Evolutionary conservation across 1,139 yeast species (phyloP).

Genomic region (Magnusiomyces sp.): DNA sequence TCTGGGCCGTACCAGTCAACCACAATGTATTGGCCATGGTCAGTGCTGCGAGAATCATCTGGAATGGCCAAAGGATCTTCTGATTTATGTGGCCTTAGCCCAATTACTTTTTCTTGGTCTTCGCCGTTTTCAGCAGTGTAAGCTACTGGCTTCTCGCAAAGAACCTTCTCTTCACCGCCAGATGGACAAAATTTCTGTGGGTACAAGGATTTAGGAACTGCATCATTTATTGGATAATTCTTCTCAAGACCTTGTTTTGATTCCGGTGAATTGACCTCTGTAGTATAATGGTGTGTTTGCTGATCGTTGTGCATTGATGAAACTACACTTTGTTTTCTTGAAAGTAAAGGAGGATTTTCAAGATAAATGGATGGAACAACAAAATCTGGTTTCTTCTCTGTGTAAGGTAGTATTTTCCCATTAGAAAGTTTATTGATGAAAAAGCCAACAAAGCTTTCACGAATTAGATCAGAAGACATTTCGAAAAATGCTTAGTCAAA

Average conservation of each 20-base stretch:
- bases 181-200: no score
- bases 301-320: no score
- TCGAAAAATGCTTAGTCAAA: no score
- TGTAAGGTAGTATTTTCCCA: constrained; percentile 11
- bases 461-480: constrained; percentile 1
- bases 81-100: not conserved
- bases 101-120: constrained; percentile 7
- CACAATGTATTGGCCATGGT: constrained; percentile 8
- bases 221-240: no score
- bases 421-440: constrained; percentile 15
- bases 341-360: not conserved
- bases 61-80: not conserved
- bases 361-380: constrained; percentile 16
- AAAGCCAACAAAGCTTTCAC: constrained; percentile 15
- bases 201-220: no score
- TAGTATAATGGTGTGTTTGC: no score
- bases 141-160: no score
- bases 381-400: constrained; percentile 16
- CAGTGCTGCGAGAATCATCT: not conserved
- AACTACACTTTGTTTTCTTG: no score
- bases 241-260: no score
- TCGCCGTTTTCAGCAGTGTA: no score
- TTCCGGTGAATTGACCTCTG: no score
- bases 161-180: no score
- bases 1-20: constrained; percentile 42